Percentiles rank a stretch among this genome's conserved stretches.
phyloP scores from a whole-genome alignment of 2,329 filamentous ascomycete genomes.

The Trichoderma arundinaceum region DNA sequence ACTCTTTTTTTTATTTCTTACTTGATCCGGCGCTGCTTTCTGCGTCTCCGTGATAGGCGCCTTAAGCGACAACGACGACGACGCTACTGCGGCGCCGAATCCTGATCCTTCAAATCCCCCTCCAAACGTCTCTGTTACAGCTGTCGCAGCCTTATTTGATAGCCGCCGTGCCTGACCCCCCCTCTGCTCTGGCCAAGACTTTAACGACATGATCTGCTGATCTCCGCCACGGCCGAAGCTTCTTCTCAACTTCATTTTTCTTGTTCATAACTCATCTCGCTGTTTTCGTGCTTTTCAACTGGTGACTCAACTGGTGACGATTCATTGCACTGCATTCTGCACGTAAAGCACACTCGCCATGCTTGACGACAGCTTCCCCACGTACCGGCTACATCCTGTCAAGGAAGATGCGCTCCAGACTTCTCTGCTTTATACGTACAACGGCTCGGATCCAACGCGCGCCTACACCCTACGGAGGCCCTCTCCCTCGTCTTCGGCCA shows the following conservation, averaged over 20 bases:
- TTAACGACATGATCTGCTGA: slow-evolving; percentile 16
- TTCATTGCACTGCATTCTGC: not conserved
- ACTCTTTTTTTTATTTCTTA: not conserved
- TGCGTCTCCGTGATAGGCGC: not conserved
- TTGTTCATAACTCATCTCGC: not conserved
- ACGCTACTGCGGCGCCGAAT: slow-evolving; percentile 4
- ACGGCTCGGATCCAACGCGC: slow-evolving; percentile 79
- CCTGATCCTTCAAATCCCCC: not conserved
- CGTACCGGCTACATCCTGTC: slow-evolving; percentile 61
- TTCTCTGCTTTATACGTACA: slow-evolving; percentile 66
- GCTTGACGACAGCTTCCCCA: slow-evolving; percentile 95
- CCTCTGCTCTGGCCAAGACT: slow-evolving; percentile 11
- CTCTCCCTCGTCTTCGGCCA: slow-evolving; percentile 69
- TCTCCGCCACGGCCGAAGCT: not conserved
- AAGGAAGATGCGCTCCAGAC: slow-evolving; percentile 61
- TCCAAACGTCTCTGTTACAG: not conserved
- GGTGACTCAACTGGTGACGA: not conserved
- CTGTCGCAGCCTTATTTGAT: slow-evolving; percentile 17
- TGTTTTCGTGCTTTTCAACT: not conserved
- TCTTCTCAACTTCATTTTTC: not conserved
- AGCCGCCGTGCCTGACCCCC: slow-evolving; percentile 6
- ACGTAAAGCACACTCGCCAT: slow-evolving; percentile 52
- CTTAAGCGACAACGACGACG: not conserved
- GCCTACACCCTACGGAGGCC: slow-evolving; percentile 83
- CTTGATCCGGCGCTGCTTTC: not conserved